These are phyloP conservation scores for Vigna unguiculata DNA, from an alignment of 306 rosid species.

Conservation along the genomic window DNA sequence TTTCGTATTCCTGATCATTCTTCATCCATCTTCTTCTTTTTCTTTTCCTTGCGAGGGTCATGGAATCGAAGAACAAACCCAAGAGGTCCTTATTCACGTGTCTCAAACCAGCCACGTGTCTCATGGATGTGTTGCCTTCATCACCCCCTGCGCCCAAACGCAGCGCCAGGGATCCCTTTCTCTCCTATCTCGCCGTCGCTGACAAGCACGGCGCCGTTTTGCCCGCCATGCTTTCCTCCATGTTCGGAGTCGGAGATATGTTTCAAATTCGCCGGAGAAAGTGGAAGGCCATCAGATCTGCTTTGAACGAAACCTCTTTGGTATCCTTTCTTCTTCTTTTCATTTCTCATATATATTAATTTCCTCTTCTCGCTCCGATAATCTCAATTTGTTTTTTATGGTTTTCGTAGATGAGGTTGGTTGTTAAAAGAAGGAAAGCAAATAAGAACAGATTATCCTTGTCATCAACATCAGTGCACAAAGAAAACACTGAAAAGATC, in stretches of 20 bases:
- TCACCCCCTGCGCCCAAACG: background rate
- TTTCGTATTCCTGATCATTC: background rate
- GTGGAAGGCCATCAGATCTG: conserved; percentile 26
- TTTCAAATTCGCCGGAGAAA: background rate
- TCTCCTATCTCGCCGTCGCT: background rate
- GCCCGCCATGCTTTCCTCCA: background rate
- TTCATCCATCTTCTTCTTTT: background rate
- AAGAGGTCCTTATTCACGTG: background rate
- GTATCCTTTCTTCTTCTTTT: background rate
- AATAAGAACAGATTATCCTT: background rate
- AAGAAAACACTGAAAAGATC: background rate
- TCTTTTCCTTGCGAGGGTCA: background rate
- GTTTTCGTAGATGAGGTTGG: conserved; percentile 26
- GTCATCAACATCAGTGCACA: background rate
- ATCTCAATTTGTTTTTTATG: background rate
- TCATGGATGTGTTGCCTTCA: background rate
- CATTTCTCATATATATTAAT: no score
- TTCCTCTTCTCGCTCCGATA: no score
- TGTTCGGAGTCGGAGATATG: background rate
- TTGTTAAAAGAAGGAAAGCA: conserved; percentile 20
- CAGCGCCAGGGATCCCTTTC: conserved; percentile 4
- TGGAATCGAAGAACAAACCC: conserved; percentile 28
- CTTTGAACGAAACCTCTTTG: conserved; percentile 16
- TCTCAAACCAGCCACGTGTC: background rate
- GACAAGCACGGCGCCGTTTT: background rate